Conservation (phyloP, 371 early-diverging fungal species). For the Apophysomyces ossiformis region DNA sequence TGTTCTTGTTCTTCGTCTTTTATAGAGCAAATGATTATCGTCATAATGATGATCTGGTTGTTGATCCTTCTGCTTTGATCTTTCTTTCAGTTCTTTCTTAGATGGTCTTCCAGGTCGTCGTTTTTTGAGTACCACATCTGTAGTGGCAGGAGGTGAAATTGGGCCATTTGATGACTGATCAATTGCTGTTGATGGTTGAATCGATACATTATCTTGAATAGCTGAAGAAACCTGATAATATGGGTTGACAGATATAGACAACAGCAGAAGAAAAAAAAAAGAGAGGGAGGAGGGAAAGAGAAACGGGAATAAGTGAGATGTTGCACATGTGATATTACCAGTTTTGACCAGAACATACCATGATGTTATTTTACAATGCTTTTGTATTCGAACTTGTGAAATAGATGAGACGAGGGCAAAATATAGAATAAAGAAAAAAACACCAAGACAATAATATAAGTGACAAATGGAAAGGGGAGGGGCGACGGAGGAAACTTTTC, state of each 20-base stretch:
- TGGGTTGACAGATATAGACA: neutral
- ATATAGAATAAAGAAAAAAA: neutral
- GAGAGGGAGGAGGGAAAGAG: neutral
- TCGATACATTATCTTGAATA: conserved; percentile 4
- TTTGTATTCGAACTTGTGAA: neutral
- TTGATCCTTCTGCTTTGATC: conserved; percentile 14
- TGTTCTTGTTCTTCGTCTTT: conserved; percentile 22
- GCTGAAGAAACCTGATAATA: conserved; percentile 3
- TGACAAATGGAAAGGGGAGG: conserved; percentile 2
- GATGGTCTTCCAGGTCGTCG: conserved; percentile 17
- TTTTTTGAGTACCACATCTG: conserved; percentile 21
- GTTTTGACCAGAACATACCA: conserved; percentile 5
- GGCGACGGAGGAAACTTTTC: neutral
- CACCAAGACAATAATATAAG: neutral
- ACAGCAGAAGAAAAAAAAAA: neutral
- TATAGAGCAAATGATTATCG: conserved; percentile 19
- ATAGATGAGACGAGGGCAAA: neutral
- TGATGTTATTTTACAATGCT: conserved; percentile 5
- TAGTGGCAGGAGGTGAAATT: conserved; percentile 22
- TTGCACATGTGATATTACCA: conserved; percentile 5
- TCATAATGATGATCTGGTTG: conserved; percentile 10
- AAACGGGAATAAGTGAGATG: too few species aligned
- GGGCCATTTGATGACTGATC: conserved; percentile 3
- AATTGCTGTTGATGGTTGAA: neutral
- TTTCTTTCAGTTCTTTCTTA: conserved; percentile 15